Evolutionary conservation across 2,329 filamentous ascomycete genomes (phyloP), one percentile per base, ranked within the genome.

Genomic region (Botrytis paeoniae): DNA sequence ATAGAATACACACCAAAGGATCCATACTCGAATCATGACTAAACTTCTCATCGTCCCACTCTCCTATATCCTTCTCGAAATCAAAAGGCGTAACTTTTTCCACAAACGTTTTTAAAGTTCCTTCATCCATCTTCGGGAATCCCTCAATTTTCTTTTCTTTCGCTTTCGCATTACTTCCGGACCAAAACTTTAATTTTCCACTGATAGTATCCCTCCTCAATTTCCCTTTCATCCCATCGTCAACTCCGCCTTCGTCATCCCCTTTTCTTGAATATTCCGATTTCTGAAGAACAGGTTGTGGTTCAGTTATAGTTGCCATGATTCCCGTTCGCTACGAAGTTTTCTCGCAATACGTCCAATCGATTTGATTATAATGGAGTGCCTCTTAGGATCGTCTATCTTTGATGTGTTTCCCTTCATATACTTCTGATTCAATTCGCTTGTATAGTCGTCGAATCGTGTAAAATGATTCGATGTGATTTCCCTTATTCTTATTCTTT

Each of bases 251-350:
- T 62, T 70, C 43, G 7, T 48, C 68, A 4, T 32, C 45, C 35
- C 39, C 14, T n/a, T 62, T 45, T 16, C 54, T 45, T 37, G 51
- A 43, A n/a, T 32, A 18, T 35, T 39, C 54, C 6, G 20, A 18
- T 20, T 57, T 70, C 12, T 45, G 68, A 37, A 70, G 59, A 39
- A 62, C 54, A 2, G 68, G 41, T 20, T 45, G n/a, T 62, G 68
- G 68, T 70, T 62, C 39, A 20, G 39, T 62, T 35, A 70, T 43
- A n/a, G 57, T 48, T n/a, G 68, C 29, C 68, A 70, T 70, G 37
- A 37, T 62, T 69, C 22, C 25, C 6, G 32, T 35, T 20, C 20
- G 32, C 39, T 48, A 6, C 18, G 22, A 20, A 45, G 20, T 12
- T 14, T 51, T 37, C 16, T 51, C 62, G 2, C 29, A 48, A 65